Percentiles rank a stretch among this genome's conserved stretches.
Evolutionary conservation across 129 eudicot species (phyloP).

Genomic region (Daucus carota): DH1_v3.0 NC_030383.2:729501-730000

Average conservation of each 20-base stretch:
- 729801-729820: conserved; percentile 64
- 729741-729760: conserved; percentile 96
- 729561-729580: too few relatives aligned
- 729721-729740: conserved; percentile 95
- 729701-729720: conserved; percentile 83
- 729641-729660: too few relatives aligned
- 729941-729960: background rate
- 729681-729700: background rate
- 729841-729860: conserved; percentile 72
- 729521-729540: too few relatives aligned
- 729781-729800: conserved; percentile 88
- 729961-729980: background rate
- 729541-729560: too few relatives aligned
- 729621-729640: too few relatives aligned
- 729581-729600: too few relatives aligned
- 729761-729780: conserved; percentile 95
- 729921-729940: background rate
- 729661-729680: too few relatives aligned
- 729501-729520: too few relatives aligned
- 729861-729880: conserved; percentile 97
- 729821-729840: conserved; percentile 69
- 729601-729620: too few relatives aligned
- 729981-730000: background rate
- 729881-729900: conserved; percentile 96
- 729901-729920: conserved; percentile 81